A percentile compares a stretch with the other conserved stretches of the same genome.
These are phyloP conservation scores for Yarrowia galli DNA, from an alignment of 1,139 yeast species.

Conservation along the genomic window DNA sequence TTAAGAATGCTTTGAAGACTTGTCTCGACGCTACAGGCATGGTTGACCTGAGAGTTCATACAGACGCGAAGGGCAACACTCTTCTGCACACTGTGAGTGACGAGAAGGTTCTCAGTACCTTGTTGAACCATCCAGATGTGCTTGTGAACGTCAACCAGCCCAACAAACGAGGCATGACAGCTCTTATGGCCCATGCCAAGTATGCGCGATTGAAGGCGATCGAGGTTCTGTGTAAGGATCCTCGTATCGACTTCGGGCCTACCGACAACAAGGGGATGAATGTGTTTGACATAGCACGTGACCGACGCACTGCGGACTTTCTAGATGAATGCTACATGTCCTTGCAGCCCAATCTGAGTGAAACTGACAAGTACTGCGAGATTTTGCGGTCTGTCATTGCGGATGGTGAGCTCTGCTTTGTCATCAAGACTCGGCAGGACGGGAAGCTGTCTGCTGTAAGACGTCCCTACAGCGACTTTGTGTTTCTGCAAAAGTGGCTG, in stretches of 20 bases:
- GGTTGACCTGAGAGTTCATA: conserved; percentile 58
- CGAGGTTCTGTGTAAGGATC: conserved; percentile 48
- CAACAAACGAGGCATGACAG: conserved; percentile 68
- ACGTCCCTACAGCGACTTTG: conserved; percentile 56
- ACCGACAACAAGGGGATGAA: conserved; percentile 50
- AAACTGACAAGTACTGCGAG: conserved; percentile 44
- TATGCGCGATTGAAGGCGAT: conserved; percentile 72
- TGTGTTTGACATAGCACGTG: conserved; percentile 61
- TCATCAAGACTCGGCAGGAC: conserved; percentile 38
- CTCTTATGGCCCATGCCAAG: conserved; percentile 73
- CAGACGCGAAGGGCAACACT: conserved; percentile 77
- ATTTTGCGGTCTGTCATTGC: conserved; percentile 39
- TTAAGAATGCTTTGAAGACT: conserved; percentile 54
- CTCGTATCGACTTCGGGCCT: conserved; percentile 47
- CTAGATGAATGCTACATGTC: conserved; percentile 56
- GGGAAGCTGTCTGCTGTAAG: conserved; percentile 45
- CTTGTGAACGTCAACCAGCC: conserved; percentile 66
- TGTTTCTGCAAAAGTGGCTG: conserved; percentile 51
- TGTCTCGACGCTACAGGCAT: conserved; percentile 44
- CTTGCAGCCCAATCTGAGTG: conserved; percentile 49
- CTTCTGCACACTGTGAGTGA: conserved; percentile 71
- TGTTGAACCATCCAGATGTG: conserved; percentile 52
- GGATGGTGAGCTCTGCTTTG: conserved; percentile 40
- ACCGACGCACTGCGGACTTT: conserved; percentile 55
- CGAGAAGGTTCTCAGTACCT: conserved; percentile 47